phyloP scores from a whole-genome alignment of 352 stramenopile species.

The Phytophthora europaea region DNA sequence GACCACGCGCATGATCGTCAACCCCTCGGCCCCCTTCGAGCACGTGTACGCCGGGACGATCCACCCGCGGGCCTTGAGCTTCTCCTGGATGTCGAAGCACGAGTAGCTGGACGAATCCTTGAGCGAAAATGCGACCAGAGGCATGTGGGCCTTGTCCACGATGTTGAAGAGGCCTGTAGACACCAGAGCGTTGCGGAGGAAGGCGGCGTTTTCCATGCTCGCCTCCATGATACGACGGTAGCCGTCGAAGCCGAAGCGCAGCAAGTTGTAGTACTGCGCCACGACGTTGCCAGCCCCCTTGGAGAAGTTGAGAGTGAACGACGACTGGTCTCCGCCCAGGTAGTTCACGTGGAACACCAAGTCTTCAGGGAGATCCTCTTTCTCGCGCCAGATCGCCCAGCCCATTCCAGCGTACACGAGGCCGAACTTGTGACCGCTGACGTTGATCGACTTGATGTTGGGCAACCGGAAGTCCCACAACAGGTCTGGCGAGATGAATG shows the following conservation, averaged over 20 bases:
- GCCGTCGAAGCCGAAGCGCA: conserved; percentile 33
- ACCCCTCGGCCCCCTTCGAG: conserved; percentile 70
- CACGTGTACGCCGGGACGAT: conserved; percentile 90
- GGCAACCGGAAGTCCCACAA: conserved; percentile 89
- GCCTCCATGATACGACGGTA: conserved; percentile 88
- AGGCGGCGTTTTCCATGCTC: conserved; percentile 85
- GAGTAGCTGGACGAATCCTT: conserved; percentile 74
- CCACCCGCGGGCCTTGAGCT: conserved; percentile 77
- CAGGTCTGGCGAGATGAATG: conserved; percentile 87
- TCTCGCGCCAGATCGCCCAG: conserved; percentile 88
- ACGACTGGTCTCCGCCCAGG: conserved; percentile 84
- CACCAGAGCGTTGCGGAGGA: conserved; percentile 69
- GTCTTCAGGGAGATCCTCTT: conserved; percentile 76
- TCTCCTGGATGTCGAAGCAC: conserved; percentile 91
- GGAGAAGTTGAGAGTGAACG: conserved; percentile 94
- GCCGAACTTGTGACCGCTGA: conserved; percentile 94
- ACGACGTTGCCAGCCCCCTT: conserved; percentile 74
- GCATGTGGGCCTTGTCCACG: conserved; percentile 89
- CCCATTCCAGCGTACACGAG: conserved; percentile 92
- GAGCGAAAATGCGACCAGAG: conserved; percentile 82
- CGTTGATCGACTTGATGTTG: conserved; percentile 92
- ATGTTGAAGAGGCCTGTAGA: conserved; percentile 83
- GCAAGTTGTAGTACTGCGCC: conserved; percentile 34
- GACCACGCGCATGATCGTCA: conserved; percentile 88
- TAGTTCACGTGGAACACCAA: conserved; percentile 66